Conservation (phyloP, 495 filamentous ascomycete genomes). For the Pyronema domesticum region DNA sequence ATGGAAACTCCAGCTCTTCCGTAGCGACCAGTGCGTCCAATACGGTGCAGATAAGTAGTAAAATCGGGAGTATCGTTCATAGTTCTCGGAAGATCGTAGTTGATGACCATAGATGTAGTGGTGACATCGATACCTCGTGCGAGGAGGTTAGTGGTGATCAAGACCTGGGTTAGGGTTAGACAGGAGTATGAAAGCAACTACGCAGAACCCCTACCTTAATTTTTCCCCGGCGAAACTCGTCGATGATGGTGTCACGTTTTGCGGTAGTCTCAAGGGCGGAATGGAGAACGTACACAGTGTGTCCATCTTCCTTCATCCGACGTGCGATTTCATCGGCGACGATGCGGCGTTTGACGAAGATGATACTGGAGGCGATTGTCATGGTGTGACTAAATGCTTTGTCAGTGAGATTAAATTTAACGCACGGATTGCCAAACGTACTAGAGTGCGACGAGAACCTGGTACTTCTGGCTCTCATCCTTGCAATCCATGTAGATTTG, state of each 20-base stretch:
- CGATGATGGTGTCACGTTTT: constrained; percentile 69
- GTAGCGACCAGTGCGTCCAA: constrained; percentile 91
- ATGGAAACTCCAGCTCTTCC: constrained; percentile 94
- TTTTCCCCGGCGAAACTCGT: constrained; percentile 64
- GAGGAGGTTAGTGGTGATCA: constrained; percentile 95
- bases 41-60: constrained; percentile 95
- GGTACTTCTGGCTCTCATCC: constrained; percentile 64
- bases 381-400: constrained; percentile 42
- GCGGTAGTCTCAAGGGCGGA: constrained; percentile 58
- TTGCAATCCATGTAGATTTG: constrained; percentile 91
- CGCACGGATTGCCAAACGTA: background rate
- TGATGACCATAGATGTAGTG: constrained; percentile 92
- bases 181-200: background rate
- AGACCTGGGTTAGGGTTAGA: constrained; percentile 33
- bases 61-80: constrained; percentile 44
- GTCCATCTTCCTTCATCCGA: constrained; percentile 73
- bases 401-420: background rate
- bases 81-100: constrained; percentile 65
- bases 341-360: constrained; percentile 75
- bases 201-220: constrained; percentile 37
- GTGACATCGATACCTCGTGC: constrained; percentile 94
- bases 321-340: constrained; percentile 67
- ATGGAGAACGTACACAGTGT: constrained; percentile 75
- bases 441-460: constrained; percentile 74
- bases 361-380: constrained; percentile 91